These are phyloP conservation scores for Skeletonema menzelii DNA, from an alignment of 108 stramenopile genomes.

Conservation along the genomic window DNA sequence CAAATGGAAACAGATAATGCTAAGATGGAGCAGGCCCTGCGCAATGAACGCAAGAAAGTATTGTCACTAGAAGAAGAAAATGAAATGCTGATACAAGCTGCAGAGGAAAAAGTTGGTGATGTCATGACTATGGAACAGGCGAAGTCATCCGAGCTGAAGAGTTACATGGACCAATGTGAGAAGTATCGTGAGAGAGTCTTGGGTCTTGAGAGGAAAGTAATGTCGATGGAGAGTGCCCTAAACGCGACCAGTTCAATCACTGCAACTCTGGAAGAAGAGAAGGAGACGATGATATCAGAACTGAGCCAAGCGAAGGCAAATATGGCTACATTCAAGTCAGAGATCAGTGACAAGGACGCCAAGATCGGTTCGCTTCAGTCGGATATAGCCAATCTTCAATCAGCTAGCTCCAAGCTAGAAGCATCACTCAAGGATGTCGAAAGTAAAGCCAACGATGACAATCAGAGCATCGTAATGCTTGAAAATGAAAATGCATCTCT, in stretches of 20 bases:
- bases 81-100: conserved; percentile 31
- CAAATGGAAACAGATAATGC: conserved; percentile 29
- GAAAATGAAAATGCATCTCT: conserved; percentile 29
- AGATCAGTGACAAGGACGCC: conserved; percentile 14
- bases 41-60: conserved; percentile 26
- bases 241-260: conserved; percentile 25
- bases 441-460: conserved; percentile 6
- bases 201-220: conserved; percentile 24
- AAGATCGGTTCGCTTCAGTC: conserved; percentile 7
- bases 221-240: conserved; percentile 26
- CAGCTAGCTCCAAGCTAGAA: conserved; percentile 9
- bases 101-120: conserved; percentile 28
- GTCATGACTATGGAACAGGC: conserved; percentile 14
- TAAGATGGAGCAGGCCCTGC: conserved; percentile 29
- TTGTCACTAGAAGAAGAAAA: conserved; percentile 37
- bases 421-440: conserved; percentile 9
- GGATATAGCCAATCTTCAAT: conserved; percentile 18
- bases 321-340: background rate
- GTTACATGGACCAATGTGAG: conserved; percentile 41
- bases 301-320: conserved; percentile 8
- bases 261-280: conserved; percentile 24
- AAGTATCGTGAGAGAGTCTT: conserved; percentile 42
- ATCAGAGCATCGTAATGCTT: conserved; percentile 14
- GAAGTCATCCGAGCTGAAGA: conserved; percentile 23
- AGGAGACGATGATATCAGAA: conserved; percentile 5